Percentiles rank a stretch among this genome's conserved stretches.
Evolutionary conservation across 2,329 filamentous ascomycete species (phyloP).

Genomic region (Aspergillus eucalypticola): DNA sequence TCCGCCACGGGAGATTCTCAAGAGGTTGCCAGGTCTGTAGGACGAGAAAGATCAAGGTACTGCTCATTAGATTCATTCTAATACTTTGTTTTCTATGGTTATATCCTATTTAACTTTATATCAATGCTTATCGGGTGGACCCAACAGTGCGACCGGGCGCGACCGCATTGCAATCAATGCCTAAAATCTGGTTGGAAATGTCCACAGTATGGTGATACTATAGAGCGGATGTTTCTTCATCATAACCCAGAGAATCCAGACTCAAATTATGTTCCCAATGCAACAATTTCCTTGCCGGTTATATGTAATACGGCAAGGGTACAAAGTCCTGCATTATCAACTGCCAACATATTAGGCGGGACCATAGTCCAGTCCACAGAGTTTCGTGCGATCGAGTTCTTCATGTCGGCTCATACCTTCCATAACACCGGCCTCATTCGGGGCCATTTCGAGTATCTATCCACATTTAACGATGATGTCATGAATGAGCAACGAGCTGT

Average conservation of each 20-base stretch:
- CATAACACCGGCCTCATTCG: constrained; percentile 11
- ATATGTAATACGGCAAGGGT: too few species aligned
- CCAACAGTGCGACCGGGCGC: constrained; percentile 15
- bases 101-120: too few species aligned
- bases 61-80: constrained; percentile 18
- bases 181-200: constrained; percentile 17
- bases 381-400: constrained; percentile 14
- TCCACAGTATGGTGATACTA: constrained; percentile 18
- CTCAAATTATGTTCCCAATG: background rate
- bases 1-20: constrained; percentile 59
- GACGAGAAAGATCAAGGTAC: constrained; percentile 71
- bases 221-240: constrained; percentile 20
- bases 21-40: constrained; percentile 74
- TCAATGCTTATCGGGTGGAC: too few species aligned
- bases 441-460: constrained; percentile 17
- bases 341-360: background rate
- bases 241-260: background rate
- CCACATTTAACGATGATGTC: background rate
- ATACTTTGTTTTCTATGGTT: too few species aligned
- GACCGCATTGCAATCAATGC: constrained; percentile 16
- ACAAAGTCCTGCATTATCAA: background rate
- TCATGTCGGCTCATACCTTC: constrained; percentile 15
- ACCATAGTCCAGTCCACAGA: background rate
- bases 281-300: rapidly evolving
- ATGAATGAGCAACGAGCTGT: background rate